A percentile compares a stretch with the other conserved stretches of the same genome.
Evolutionary conservation across 2,329 filamentous ascomycete genomes (phyloP).

Genomic region (Pestalotiopsis sp.): DNA sequence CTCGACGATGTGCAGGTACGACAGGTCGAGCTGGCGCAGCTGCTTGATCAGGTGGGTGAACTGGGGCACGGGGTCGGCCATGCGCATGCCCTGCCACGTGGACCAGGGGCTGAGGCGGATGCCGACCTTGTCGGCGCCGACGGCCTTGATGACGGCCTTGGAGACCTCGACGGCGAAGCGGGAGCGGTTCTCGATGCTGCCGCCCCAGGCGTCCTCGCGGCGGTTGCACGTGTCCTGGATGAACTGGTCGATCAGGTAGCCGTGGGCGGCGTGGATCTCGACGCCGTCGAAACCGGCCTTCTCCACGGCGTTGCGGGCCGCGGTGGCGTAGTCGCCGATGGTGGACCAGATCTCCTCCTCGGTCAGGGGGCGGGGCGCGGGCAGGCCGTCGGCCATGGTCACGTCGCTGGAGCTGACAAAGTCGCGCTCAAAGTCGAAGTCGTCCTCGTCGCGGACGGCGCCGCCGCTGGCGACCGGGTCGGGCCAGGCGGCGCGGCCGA

Average conservation of each 20-base stretch:
- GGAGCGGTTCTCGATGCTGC: conserved; percentile 54
- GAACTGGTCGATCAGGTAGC: conserved; percentile 58
- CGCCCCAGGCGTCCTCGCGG: conserved; percentile 56
- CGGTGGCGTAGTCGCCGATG: conserved; percentile 19
- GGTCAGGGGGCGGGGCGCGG: conserved; percentile 27
- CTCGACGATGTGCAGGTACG: conserved; percentile 59
- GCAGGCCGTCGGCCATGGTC: background rate
- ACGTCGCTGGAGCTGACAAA: conserved; percentile 33
- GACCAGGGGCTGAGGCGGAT: conserved; percentile 57
- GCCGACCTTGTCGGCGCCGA: conserved; percentile 48
- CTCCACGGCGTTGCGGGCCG: conserved; percentile 14
- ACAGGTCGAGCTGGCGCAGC: conserved; percentile 50
- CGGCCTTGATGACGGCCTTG: conserved; percentile 48
- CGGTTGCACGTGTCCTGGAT: conserved; percentile 54
- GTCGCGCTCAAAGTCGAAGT: conserved; percentile 20
- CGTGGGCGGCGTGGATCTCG: conserved; percentile 35
- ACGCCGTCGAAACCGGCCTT: conserved; percentile 27
- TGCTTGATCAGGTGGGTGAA: conserved; percentile 54
- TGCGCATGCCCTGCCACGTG: conserved; percentile 57
- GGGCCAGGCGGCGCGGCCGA: conserved; percentile 54
- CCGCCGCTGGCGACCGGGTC: conserved; percentile 17
- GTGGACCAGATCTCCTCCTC: conserved; percentile 19
- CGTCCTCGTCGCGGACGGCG: conserved; percentile 27
- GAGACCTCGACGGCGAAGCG: conserved; percentile 54
- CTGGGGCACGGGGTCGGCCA: conserved; percentile 56